phyloP scores from a whole-genome alignment of 352 stramenopile species.

The Phytopythium cucurbitacearum region DNA sequence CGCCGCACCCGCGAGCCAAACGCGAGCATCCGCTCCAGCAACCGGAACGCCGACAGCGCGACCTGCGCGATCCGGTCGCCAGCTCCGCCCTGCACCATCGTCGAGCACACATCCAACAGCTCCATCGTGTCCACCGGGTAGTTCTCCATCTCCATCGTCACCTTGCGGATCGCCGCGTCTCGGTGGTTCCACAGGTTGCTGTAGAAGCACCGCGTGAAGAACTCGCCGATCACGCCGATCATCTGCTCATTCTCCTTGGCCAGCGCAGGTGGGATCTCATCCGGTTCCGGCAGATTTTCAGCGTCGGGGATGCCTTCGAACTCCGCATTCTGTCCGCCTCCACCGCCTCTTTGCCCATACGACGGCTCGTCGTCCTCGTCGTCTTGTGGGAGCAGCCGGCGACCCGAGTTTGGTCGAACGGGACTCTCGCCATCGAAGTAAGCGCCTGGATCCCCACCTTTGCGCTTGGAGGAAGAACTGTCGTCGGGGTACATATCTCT shows the following conservation, averaged over 20 bases:
- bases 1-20: constrained; percentile 39
- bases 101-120: constrained; percentile 58
- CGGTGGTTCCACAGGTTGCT: constrained; percentile 87
- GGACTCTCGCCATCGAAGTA: constrained; percentile 8
- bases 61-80: constrained; percentile 76
- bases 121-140: constrained; percentile 42
- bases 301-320: constrained; percentile 67
- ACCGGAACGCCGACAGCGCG: constrained; percentile 58
- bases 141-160: constrained; percentile 66
- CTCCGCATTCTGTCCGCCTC: constrained; percentile 30
- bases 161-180: constrained; percentile 80
- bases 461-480: constrained; percentile 10
- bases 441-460: neutral
- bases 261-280: constrained; percentile 58
- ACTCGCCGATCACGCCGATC: constrained; percentile 67
- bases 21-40: constrained; percentile 57
- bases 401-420: neutral
- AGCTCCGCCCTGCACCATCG: constrained; percentile 65
- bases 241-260: constrained; percentile 77
- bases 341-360: constrained; percentile 10
- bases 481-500: constrained; percentile 67
- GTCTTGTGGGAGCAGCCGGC: neutral
- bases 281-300: constrained; percentile 64
- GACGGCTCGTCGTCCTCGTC: neutral
- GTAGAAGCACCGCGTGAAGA: constrained; percentile 80